Evolutionary conservation across 139 green algal genomes (phyloP), one percentile per base, ranked within the genome.

Genomic region (Asterochloris sp.): DNA sequence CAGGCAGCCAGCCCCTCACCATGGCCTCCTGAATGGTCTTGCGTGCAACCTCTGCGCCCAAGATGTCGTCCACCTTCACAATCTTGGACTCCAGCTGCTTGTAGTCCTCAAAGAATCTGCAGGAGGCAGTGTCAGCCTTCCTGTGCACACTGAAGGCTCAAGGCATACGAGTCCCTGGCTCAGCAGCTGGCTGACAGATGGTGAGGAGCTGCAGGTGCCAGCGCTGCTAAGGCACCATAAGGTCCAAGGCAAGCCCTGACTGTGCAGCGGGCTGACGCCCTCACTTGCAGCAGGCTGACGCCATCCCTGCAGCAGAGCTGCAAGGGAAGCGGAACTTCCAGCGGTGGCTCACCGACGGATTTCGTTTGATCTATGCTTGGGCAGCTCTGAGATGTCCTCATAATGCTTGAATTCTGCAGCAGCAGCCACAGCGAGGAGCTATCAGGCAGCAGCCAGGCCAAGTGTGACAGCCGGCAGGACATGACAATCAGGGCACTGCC

Each of bases 51-150:
- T 92, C 89, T 61, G 87, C 80, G 0, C 94, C 96, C 69, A 98
- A 81, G 78, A 98, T 95, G 60, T 98, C 94, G 74, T 98, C 95
- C 54, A 98, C 96, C 78, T 92, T 86, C 8, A 98, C 96, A 71
- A 95, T 83, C 89, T 98, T 98, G 89, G 98, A 90, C 90, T 98
- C 95, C 77, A 97, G 97, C 91, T 96, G 96, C 88, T 98, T 98
- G 92, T 98, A 98, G 90, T 98, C 94, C 88, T 97, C 92, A 78
- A 98, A 98, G 85, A 98, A 97, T 62, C 92, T 94, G 84, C 74
- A 85, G 17, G 62, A 14, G 12, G 16, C 21, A 21, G 21, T 24
- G 1, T 71, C 66, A 26, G n/a, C 71, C 38, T 76, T 14, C 60
- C 17, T 73, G 27, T 71, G 19, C n/a, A 60, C 19, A 60, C 13